Evolutionary conservation across 1,284 basidiomycete species (phyloP).

Genomic region (Sanghuangporus sanghuang): DNA sequence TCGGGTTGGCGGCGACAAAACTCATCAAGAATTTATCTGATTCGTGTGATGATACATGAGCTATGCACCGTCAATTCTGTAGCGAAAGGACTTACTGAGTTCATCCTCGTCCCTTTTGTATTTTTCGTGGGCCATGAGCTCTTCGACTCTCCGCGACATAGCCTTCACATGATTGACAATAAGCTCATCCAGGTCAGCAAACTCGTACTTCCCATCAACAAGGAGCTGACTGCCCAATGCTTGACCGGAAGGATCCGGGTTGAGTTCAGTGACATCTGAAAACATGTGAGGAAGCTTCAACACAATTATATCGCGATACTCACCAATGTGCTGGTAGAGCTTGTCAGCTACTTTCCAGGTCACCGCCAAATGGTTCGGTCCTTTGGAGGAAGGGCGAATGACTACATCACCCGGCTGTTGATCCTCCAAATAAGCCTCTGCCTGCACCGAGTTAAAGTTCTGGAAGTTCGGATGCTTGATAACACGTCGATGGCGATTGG

Average conservation of each 20-base stretch:
- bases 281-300: slow-evolving; percentile 3
- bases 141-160: slow-evolving; percentile 91
- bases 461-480: slow-evolving; percentile 99
- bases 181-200: slow-evolving; percentile 95
- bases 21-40: slow-evolving; percentile 86
- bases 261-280: slow-evolving; percentile 87
- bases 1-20: slow-evolving; percentile 89
- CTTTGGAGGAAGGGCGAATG: slow-evolving; percentile 94
- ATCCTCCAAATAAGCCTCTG: slow-evolving; percentile 85
- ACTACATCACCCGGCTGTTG: slow-evolving; percentile 94
- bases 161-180: slow-evolving; percentile 97
- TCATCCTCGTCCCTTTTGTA: slow-evolving; percentile 91
- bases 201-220: slow-evolving; percentile 79
- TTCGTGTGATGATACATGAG: neutral
- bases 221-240: slow-evolving; percentile 70
- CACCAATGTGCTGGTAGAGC: slow-evolving; percentile 95
- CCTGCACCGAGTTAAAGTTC: slow-evolving; percentile 88
- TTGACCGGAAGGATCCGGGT: slow-evolving; percentile 65
- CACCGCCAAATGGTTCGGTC: slow-evolving; percentile 89
- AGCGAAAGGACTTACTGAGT: slow-evolving; percentile 59
- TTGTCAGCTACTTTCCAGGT: slow-evolving; percentile 99
- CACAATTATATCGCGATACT: slow-evolving; percentile 15
- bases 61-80: slow-evolving; percentile 7
- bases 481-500: slow-evolving; percentile 73
- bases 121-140: slow-evolving; percentile 94